phyloP scores from a whole-genome alignment of 108 stramenopile species.

The Epithemia pelagica region DNA sequence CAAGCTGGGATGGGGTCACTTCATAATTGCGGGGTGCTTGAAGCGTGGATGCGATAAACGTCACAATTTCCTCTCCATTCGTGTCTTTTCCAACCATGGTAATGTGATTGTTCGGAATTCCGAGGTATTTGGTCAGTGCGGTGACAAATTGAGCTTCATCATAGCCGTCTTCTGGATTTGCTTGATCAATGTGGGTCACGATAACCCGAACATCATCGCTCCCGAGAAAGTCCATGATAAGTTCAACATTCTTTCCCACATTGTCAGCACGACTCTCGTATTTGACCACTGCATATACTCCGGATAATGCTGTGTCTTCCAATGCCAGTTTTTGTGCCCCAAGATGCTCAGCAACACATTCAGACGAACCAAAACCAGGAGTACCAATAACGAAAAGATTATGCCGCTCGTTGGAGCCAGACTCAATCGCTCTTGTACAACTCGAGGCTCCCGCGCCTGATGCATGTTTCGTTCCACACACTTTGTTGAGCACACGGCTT shows the following conservation, averaged over 20 bases:
- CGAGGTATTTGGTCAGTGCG: not conserved
- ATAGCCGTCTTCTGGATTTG: not conserved
- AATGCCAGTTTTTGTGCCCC: not conserved
- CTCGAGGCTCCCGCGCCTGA: not conserved
- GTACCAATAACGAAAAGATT: constrained; percentile 2
- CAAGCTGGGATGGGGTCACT: not conserved
- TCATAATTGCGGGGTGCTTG: not conserved
- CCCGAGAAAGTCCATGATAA: constrained; percentile 4
- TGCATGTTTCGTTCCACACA: not conserved
- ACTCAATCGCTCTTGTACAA: not conserved
- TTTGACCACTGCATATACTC: constrained; percentile 3
- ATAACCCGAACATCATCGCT: constrained; percentile 1
- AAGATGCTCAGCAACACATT: not conserved
- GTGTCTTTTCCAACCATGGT: not conserved
- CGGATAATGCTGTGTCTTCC: not conserved
- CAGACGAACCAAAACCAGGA: not conserved
- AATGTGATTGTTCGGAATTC: not conserved
- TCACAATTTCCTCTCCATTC: not conserved
- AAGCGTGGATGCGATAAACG: not conserved
- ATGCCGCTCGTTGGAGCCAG: not conserved
- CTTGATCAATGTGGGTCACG: not conserved
- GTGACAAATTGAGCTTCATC: not conserved
- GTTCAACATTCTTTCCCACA: not conserved
- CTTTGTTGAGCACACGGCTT: constrained; percentile 4
- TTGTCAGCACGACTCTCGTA: not conserved